Percentiles rank a stretch among this genome's conserved stretches.
Conservation (phyloP, 352 stramenopile genomes). For the Phytophthora kernoviae region DNA sequence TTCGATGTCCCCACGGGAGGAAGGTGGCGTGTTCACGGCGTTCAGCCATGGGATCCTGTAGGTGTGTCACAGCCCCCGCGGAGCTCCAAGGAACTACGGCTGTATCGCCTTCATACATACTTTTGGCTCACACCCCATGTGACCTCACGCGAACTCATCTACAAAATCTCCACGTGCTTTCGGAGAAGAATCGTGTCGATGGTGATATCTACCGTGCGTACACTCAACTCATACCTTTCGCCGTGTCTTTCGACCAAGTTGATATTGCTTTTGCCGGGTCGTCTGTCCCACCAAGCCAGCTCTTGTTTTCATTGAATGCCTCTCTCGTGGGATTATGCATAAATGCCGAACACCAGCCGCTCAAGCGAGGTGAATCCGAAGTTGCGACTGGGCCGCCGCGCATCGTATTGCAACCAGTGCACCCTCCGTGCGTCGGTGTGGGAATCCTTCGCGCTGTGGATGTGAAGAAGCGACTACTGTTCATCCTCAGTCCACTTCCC, state of each 20-base stretch:
- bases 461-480: slow-evolving; percentile 51
- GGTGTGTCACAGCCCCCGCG: slow-evolving; percentile 63
- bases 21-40: slow-evolving; percentile 58
- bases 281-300: slow-evolving; percentile 73
- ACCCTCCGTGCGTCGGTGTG: slow-evolving; percentile 69
- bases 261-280: slow-evolving; percentile 64
- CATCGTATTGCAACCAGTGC: slow-evolving; percentile 56
- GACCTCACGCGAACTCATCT: slow-evolving; percentile 44
- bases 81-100: slow-evolving; percentile 83
- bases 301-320: slow-evolving; percentile 76
- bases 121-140: slow-evolving; percentile 57
- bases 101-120: slow-evolving; percentile 84
- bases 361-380: slow-evolving; percentile 16
- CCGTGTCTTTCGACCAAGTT: slow-evolving; percentile 60
- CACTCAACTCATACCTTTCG: slow-evolving; percentile 45
- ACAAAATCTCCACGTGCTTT: slow-evolving; percentile 73
- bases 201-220: slow-evolving; percentile 62
- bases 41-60: slow-evolving; percentile 73
- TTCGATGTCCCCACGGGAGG: slow-evolving; percentile 70
- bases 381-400: slow-evolving; percentile 39
- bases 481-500: slow-evolving; percentile 74
- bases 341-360: slow-evolving; percentile 44
- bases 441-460: slow-evolving; percentile 75
- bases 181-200: slow-evolving; percentile 71
- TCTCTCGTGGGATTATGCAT: slow-evolving; percentile 79